Percentiles rank a stretch among this genome's conserved stretches.
Conservation (phyloP, 2,329 filamentous ascomycete species). For the Beauveria bassiana region DNA sequence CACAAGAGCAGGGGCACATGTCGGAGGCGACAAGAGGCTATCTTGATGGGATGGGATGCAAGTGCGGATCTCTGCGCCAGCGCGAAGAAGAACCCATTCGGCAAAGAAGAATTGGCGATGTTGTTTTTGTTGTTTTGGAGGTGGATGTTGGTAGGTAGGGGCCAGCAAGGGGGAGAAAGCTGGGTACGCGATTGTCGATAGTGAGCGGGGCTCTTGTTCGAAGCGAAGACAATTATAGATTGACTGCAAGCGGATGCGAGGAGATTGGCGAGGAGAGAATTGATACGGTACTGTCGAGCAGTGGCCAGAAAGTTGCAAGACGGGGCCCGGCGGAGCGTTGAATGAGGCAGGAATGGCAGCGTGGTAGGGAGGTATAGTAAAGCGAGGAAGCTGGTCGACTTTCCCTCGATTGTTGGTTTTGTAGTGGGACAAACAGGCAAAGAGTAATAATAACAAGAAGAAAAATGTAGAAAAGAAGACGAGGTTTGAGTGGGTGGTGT, state of each 20-base stretch:
- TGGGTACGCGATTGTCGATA: background rate
- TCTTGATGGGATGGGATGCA: background rate
- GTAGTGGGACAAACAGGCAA: background rate
- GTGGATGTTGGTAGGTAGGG: background rate
- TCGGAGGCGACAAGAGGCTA: background rate
- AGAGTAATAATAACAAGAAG: background rate
- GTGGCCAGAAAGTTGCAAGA: background rate
- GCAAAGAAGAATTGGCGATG: background rate
- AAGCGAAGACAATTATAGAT: background rate
- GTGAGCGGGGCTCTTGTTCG: background rate
- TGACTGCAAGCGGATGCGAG: background rate
- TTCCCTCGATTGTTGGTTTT: background rate
- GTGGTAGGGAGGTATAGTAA: background rate
- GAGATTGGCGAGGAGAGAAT: background rate
- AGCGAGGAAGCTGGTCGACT: background rate
- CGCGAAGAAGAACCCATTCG: conserved; percentile 2
- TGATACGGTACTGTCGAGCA: background rate
- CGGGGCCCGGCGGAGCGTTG: background rate
- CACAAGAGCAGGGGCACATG: conserved; percentile 1
- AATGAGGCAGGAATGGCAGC: background rate
- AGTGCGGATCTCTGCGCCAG: conserved; percentile 9
- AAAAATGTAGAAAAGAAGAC: background rate
- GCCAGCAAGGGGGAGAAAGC: background rate
- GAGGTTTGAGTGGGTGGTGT: background rate
- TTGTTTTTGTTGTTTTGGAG: background rate